Conservation (phyloP, 177 flowering plant species). For the Telopea speciosissima region DNA sequence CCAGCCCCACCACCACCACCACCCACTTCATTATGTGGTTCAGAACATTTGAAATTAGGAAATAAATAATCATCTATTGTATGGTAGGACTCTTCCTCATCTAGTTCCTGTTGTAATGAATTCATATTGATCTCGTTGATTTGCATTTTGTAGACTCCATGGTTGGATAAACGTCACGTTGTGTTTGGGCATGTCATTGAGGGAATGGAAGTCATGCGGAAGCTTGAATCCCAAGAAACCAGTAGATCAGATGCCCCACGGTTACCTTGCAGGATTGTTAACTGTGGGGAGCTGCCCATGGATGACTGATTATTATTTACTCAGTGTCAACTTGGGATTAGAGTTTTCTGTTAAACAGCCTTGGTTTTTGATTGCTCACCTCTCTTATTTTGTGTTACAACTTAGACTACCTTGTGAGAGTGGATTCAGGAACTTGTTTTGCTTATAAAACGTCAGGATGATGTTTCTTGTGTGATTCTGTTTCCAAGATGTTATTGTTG, state of each 20-base stretch:
- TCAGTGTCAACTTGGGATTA: background rate
- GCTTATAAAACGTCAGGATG: background rate
- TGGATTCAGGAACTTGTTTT: background rate
- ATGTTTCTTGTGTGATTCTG: no score
- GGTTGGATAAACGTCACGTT: conserved; percentile 78
- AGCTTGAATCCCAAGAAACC: conserved; percentile 64
- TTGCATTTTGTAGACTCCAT: conserved; percentile 51
- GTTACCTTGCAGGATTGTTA: conserved; percentile 48
- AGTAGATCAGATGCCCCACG: conserved; percentile 50
- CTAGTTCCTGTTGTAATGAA: background rate
- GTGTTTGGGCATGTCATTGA: conserved; percentile 68
- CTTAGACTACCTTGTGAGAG: background rate
- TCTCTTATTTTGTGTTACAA: background rate
- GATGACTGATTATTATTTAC: conserved; percentile 28
- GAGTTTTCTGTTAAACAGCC: background rate
- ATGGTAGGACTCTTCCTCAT: background rate
- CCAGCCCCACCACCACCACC: background rate
- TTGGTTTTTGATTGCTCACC: background rate
- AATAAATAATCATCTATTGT: no score
- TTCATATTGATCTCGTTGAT: background rate
- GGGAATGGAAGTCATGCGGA: conserved; percentile 58
- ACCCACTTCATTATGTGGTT: background rate
- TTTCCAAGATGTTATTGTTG: no score
- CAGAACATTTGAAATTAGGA: background rate
- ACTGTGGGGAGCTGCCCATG: conserved; percentile 59